Base-by-base conservation (phyloP, 2,329 filamentous ascomycete species). In the Fusarium austroafricanum region DNA sequence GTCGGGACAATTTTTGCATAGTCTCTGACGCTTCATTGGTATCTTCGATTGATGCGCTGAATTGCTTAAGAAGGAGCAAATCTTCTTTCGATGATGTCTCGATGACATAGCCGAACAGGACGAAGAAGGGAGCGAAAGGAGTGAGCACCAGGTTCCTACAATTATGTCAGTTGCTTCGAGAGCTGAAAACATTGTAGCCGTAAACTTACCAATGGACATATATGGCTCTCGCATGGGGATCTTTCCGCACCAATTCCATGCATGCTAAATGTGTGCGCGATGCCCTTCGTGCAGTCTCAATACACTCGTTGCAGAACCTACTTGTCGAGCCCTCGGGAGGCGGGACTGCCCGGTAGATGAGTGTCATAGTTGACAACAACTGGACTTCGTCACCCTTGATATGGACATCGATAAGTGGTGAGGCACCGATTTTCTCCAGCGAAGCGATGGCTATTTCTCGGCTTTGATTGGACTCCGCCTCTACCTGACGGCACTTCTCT, bases 101-200 rank as follows among this genome's bases (percentile, higher is more conserved):
- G 45, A 87, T 83, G 53, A 87, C 79, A 61, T 86, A 83, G 71
- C 84, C 87, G 75, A 89, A 88, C 26, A 89, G 78, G 26, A 88
- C 83, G 55, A 87, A 87, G 70, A 88, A 87, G 2, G 87, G 86
- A 2, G 86, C 83, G 69, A 89, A 89, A 0, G 86, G 87, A 4
- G 84, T 83, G 62, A 87, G 80, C 21, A 88, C 78, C 26, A 87
- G 75, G n/a, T 82, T 83, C 85, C 85, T 86, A 31, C 6, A 33
- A 17, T n/a, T 2, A 17, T 33, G 57, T 75, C 43, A 73, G 51
- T 28, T 14, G 38, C 17, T 37, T 46, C 10, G 10, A 35, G 29
- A 17, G 7, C 10, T 5, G 6, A 7, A 35, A 17, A n/a, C n/a
- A 31, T 21, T 8, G 20, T 9, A 40, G 10, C 3, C 10, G 37